These are phyloP conservation scores for Macadamia integrifolia DNA, from an alignment of 164 flowering plant species.

Conservation along the genomic window DNA sequence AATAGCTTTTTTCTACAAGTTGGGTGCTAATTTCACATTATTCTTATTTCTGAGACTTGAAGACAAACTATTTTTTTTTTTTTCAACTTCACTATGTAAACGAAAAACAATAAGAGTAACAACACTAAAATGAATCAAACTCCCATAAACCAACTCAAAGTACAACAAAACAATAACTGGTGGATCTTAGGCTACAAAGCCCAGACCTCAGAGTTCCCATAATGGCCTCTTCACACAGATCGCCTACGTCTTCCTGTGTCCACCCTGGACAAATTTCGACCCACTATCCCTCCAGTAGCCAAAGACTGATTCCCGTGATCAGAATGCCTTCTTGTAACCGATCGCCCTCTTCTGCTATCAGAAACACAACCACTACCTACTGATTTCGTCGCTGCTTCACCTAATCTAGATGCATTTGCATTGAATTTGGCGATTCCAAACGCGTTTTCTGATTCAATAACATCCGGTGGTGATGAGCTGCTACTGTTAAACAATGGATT, in stretches of 20 bases:
- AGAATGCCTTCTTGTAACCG: slow-evolving; percentile 35
- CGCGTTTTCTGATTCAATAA: slow-evolving; percentile 7
- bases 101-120: slow-evolving; percentile 2
- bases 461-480: slow-evolving; percentile 22
- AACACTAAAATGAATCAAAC: slow-evolving; percentile 2
- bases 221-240: slow-evolving; percentile 33
- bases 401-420: neutral
- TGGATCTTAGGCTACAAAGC: no score
- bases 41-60: no score
- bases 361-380: slow-evolving; percentile 5
- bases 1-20: no score
- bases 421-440: slow-evolving; percentile 5
- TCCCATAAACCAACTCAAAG: no score
- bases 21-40: no score
- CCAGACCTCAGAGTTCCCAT: no score
- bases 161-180: no score
- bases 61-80: no score
- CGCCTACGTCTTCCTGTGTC: slow-evolving; percentile 30
- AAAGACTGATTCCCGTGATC: slow-evolving; percentile 9
- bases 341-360: slow-evolving; percentile 46
- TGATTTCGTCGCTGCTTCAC: neutral
- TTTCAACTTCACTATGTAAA: slow-evolving; percentile 42
- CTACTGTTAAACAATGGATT: slow-evolving; percentile 57
- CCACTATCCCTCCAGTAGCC: slow-evolving; percentile 21
- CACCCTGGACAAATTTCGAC: slow-evolving; percentile 52